Conservation (phyloP, 148 eudicot species). For the Diospyros lotus region DNA sequence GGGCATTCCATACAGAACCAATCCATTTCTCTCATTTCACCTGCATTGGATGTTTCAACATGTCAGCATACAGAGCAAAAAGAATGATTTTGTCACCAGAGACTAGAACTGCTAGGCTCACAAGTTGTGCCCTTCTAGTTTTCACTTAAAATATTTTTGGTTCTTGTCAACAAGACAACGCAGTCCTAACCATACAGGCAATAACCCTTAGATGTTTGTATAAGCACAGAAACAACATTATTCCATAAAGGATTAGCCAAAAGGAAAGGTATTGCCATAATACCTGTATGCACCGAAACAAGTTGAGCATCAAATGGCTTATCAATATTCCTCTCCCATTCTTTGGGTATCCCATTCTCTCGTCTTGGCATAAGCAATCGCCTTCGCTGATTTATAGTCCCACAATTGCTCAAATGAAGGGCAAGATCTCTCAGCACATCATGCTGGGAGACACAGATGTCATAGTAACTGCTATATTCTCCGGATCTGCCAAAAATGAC, state of each 20-base stretch:
- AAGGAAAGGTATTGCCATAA: background rate
- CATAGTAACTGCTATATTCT: slow-evolving; percentile 68
- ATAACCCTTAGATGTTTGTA: background rate
- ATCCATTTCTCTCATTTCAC: slow-evolving; percentile 66
- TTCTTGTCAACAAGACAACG: background rate
- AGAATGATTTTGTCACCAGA: background rate
- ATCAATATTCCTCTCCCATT: slow-evolving; percentile 72
- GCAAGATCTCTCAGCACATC: slow-evolving; percentile 88
- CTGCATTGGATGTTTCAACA: slow-evolving; percentile 23
- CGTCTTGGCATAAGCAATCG: slow-evolving; percentile 74
- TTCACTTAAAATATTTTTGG: background rate
- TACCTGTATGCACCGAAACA: slow-evolving; percentile 79
- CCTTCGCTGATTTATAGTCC: slow-evolving; percentile 40
- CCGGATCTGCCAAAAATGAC: slow-evolving; percentile 50
- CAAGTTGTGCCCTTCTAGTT: background rate
- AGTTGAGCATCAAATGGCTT: slow-evolving; percentile 62
- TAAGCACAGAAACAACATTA: background rate
- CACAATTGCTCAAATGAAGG: slow-evolving; percentile 52
- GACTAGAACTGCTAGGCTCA: background rate
- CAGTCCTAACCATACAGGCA: background rate
- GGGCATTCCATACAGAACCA: slow-evolving; percentile 73
- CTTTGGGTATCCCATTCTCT: slow-evolving; percentile 62
- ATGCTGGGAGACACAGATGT: slow-evolving; percentile 74
- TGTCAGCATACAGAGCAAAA: background rate
- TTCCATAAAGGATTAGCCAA: background rate